phyloP scores from a whole-genome alignment of 208 protist genomes.

The Crithidia expoeki region DNA sequence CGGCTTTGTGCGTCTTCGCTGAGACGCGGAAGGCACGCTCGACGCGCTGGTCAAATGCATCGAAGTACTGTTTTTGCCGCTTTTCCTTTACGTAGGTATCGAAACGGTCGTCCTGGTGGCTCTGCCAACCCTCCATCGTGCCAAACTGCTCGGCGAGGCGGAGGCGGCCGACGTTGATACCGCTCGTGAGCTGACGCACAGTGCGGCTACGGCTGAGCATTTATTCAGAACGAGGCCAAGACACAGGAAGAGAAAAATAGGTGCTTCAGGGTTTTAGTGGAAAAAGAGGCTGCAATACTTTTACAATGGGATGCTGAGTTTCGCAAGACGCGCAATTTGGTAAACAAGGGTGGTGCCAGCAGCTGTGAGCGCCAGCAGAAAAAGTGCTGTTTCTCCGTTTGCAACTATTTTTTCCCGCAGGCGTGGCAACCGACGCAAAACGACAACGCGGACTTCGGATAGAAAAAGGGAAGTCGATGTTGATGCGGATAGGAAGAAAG shows the following conservation, averaged over 20 bases:
- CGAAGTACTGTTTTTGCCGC: constrained; percentile 68
- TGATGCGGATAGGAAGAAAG: no score
- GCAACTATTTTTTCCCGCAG: no score
- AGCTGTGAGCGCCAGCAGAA: no score
- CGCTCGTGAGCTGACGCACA: constrained; percentile 41
- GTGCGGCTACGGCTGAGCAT: constrained; percentile 21
- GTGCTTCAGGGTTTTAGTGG: background rate
- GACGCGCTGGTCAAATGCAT: constrained; percentile 88
- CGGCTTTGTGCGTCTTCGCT: constrained; percentile 64
- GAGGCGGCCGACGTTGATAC: constrained; percentile 70
- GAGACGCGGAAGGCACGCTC: constrained; percentile 74
- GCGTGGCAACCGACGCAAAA: no score
- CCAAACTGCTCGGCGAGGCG: constrained; percentile 79
- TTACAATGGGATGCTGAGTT: no score
- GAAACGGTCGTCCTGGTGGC: constrained; percentile 56
- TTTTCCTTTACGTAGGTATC: constrained; percentile 79
- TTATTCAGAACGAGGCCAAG: background rate
- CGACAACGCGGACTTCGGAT: no score
- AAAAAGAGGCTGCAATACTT: background rate
- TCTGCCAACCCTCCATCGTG: constrained; percentile 85
- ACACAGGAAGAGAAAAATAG: background rate
- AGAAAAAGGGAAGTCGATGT: no score
- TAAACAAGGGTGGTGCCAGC: no score
- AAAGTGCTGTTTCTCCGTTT: no score
- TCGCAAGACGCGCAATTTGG: no score